Conservation (phyloP, 1,284 basidiomycete genomes). For the Sporisorium exsertum region DNA sequence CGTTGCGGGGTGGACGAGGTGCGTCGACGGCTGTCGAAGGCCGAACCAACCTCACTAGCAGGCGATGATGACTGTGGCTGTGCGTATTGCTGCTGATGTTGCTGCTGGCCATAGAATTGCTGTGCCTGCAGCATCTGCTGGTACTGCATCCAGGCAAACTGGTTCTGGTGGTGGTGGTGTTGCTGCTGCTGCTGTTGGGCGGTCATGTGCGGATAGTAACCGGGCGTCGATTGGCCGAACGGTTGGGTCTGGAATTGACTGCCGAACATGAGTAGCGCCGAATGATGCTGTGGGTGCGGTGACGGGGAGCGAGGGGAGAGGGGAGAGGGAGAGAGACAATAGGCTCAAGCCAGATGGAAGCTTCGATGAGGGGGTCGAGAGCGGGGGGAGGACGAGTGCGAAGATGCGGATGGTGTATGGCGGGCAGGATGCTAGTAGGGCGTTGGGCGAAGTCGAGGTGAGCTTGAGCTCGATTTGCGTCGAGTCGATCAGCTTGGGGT, state of each 20-base stretch:
- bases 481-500: conserved; percentile 3
- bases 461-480: neutral
- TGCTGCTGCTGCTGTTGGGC: conserved; percentile 46
- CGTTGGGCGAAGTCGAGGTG: conserved; percentile 2
- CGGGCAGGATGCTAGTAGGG: conserved; percentile 1
- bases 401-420: neutral
- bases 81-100: conserved; percentile 27
- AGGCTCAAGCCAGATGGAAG: conserved; percentile 1
- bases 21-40: conserved; percentile 47
- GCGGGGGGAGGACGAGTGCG: neutral
- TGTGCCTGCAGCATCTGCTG: conserved; percentile 62
- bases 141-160: conserved; percentile 60
- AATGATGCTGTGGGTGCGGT: neutral
- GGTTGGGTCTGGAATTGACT: conserved; percentile 54
- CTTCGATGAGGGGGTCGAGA: neutral
- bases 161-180: conserved; percentile 41
- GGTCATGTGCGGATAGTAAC: conserved; percentile 51
- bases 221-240: conserved; percentile 54
- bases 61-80: conserved; percentile 19
- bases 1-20: conserved; percentile 63
- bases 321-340: neutral
- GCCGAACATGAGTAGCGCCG: conserved; percentile 37
- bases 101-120: conserved; percentile 47
- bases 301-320: neutral
- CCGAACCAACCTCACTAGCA: conserved; percentile 24